Base-by-base conservation (phyloP, 75 land plant genomes). In the Pseudotsuga menziesii region DNA sequence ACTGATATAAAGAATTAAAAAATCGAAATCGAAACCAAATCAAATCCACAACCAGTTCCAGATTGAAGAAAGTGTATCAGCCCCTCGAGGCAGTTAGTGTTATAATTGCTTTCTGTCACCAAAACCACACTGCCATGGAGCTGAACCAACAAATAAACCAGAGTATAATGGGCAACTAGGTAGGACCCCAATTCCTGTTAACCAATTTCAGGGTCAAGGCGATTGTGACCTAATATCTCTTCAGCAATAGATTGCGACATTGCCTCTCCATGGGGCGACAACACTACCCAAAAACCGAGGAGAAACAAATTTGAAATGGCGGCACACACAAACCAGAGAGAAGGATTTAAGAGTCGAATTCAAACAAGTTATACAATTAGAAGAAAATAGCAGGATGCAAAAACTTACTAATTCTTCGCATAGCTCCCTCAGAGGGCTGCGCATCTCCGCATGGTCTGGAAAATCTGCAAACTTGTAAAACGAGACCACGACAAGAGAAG, bases 401-500 rank as follows among this genome's bases (percentile, higher is more conserved):
- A 71, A 26, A 20, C 80, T 81, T 80, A 94, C 99, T 88, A 89
- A 78, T 72, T 85, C 82, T 75, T 94, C 82, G 69, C 99, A 97
- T 26, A 97, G 90, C 26, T 87, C 84, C 81, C 83, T 91, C 79
- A 97, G 81, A 12, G 99, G 98, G 62, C 81, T 75, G 4, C 98
- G 84, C 86, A 90, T 70, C 14, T 82, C 61, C 14, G 87, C 91
- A 39, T 89, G 91, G 78, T 97, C 99, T 11, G 93, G 94, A 56
- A 97, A 85, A 83, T 91, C 90, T 19, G 99, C 98, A 60, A 97
- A 97, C 83, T 93, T 94, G 84, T 97, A 97, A 83, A 97, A 97
- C 8, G 98, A 94, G 35, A 97, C 89, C 12, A 97, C 98, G 4
- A 89, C 88, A 11, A 97, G 86, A 41, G 86, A 52, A 26, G 35